A percentile compares a stretch with the other conserved stretches of the same genome.
phyloP scores from a whole-genome alignment of 352 stramenopile genomes.

The Pythium apleroticum region DNA sequence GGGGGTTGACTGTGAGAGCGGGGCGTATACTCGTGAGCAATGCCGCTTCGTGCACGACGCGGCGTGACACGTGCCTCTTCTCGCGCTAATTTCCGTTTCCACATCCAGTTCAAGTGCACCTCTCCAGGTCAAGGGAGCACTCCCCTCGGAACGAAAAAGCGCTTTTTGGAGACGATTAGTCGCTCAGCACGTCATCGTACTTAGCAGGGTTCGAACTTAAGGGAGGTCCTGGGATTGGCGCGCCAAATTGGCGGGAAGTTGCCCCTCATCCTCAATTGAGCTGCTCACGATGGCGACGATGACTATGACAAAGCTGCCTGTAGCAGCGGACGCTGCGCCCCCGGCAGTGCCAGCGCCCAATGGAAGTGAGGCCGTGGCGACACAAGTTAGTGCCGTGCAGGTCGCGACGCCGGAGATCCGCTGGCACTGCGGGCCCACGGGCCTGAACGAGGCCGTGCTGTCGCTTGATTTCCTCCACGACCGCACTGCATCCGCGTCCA shows the following conservation, averaged over 20 bases:
- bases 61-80: not conserved
- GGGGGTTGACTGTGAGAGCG: not conserved
- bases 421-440: constrained; percentile 83
- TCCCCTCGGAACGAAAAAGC: not conserved
- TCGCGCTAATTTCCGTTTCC: constrained; percentile 5
- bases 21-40: not conserved
- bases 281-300: constrained; percentile 7
- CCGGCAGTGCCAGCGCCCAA: not conserved
- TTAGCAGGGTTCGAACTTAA: not conserved
- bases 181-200: not conserved
- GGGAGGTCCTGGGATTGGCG: constrained; percentile 5
- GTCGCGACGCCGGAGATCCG: constrained; percentile 84
- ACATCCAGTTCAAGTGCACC: constrained; percentile 9
- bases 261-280: not conserved
- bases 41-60: not conserved
- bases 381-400: constrained; percentile 32
- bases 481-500: not conserved
- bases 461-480: constrained; percentile 76
- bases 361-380: not conserved
- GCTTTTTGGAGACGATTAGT: not conserved
- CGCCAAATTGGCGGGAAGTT: constrained; percentile 24
- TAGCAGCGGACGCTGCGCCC: not conserved
- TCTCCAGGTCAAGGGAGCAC: not conserved
- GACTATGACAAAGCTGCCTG: not conserved
- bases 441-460: constrained; percentile 86